Percentiles rank a stretch among this genome's conserved stretches.
Evolutionary conservation across 345 rosid species (phyloP).

Genomic region (Citrus glauca): DNA sequence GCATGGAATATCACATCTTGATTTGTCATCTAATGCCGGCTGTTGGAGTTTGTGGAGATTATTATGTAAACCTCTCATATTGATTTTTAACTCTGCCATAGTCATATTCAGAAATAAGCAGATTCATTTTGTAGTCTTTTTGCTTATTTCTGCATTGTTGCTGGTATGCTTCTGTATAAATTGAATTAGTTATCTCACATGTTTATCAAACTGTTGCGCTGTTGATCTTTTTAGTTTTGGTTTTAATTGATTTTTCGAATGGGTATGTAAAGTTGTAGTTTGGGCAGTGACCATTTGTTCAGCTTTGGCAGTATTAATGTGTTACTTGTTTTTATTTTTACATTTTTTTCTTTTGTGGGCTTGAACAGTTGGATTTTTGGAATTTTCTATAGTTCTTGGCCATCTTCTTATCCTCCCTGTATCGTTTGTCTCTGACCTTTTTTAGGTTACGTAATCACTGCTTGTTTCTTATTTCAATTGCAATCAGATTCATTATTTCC

Average conservation of each 20-base stretch:
- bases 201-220: neutral
- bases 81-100: neutral
- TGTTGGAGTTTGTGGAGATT: slow-evolving; percentile 19
- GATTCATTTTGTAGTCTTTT: neutral
- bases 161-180: slow-evolving; percentile 2
- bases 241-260: neutral
- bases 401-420: slow-evolving; percentile 29
- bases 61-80: neutral
- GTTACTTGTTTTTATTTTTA: neutral
- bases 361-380: slow-evolving; percentile 11
- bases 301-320: slow-evolving; percentile 1
- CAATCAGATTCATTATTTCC: neutral
- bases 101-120: neutral
- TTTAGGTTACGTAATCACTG: neutral
- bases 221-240: neutral
- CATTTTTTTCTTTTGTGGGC: neutral
- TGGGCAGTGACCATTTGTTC: slow-evolving; percentile 2
- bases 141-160: neutral
- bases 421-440: slow-evolving; percentile 23
- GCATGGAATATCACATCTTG: slow-evolving; percentile 24
- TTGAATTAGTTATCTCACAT: neutral
- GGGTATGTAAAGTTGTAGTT: neutral
- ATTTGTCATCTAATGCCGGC: slow-evolving; percentile 17
- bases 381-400: slow-evolving; percentile 14
- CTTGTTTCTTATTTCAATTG: slow-evolving; percentile 2